These are phyloP conservation scores for Nicotiana knightiana DNA, from an alignment of 257 asterid genomes.

Conservation along the genomic window DNA sequence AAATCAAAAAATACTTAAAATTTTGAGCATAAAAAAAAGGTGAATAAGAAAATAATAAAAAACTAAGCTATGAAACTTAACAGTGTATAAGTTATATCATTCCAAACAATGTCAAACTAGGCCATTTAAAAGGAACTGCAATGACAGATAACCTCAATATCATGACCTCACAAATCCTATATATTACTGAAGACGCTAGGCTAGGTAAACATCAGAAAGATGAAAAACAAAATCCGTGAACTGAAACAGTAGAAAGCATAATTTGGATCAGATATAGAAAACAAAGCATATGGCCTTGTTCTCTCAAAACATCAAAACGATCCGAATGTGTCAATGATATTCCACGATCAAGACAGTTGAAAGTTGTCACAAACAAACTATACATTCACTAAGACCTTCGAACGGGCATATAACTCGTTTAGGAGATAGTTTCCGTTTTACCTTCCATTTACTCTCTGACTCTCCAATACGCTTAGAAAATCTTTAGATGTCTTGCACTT, in stretches of 20 bases:
- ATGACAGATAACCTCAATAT: background rate
- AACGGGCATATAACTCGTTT: background rate
- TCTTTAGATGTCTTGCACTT: background rate
- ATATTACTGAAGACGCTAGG: no score
- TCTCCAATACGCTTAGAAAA: background rate
- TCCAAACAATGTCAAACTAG: background rate
- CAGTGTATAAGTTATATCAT: no score
- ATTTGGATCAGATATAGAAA: background rate
- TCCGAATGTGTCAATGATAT: background rate
- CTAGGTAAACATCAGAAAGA: no score
- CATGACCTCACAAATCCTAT: no score
- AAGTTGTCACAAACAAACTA: background rate
- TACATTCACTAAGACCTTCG: background rate
- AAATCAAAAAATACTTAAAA: no score
- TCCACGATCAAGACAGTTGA: background rate
- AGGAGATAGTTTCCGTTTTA: constrained; percentile 2
- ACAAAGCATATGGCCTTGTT: background rate
- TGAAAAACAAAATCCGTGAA: background rate
- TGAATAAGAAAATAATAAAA: no score
- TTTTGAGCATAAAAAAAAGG: no score
- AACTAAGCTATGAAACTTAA: no score
- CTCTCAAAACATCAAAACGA: background rate
- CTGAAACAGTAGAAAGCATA: background rate
- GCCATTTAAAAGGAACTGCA: background rate
- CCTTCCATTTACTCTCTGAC: background rate